Conservation (phyloP, 1,139 yeast species). For the Kodamaea plutei region DNA sequence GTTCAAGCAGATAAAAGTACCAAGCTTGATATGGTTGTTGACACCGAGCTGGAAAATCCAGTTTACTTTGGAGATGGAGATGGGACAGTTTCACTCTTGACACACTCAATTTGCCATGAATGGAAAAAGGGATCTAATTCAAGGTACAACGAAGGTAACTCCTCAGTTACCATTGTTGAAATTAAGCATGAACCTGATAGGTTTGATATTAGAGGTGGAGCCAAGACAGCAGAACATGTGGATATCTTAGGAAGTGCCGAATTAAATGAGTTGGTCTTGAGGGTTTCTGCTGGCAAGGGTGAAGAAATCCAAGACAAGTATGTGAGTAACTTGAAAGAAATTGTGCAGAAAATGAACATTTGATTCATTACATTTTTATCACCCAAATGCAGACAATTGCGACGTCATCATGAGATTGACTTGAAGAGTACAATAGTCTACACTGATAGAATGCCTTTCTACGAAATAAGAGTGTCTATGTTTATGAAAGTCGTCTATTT, state of each 20-base stretch:
- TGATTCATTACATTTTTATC: constrained; percentile 1
- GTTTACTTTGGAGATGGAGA: constrained; percentile 90
- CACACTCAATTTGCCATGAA: constrained; percentile 76
- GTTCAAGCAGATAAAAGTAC: constrained; percentile 53
- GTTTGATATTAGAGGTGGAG: constrained; percentile 94
- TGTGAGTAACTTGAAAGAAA: constrained; percentile 57
- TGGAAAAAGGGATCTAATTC: constrained; percentile 69
- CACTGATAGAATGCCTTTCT: too few species aligned
- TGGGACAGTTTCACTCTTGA: constrained; percentile 84
- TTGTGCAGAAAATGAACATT: constrained; percentile 45
- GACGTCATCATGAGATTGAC: too few species aligned
- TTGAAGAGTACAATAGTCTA: too few species aligned
- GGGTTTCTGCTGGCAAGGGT: constrained; percentile 80
- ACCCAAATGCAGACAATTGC: too few species aligned
- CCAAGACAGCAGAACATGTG: constrained; percentile 96
- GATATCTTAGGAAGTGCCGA: constrained; percentile 94
- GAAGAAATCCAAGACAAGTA: constrained; percentile 57
- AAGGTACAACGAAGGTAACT: constrained; percentile 77
- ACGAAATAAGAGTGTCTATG: too few species aligned
- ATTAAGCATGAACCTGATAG: constrained; percentile 90
- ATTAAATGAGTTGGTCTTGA: constrained; percentile 76
- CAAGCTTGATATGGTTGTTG: constrained; percentile 66
- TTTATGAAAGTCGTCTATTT: too few species aligned
- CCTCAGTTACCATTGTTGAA: constrained; percentile 76
- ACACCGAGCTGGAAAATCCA: constrained; percentile 50